Evolutionary conservation across 2,329 filamentous ascomycete species (phyloP), one percentile per base, ranked within the genome.

Genomic region (Hawksworthiomyces lignivorus): DNA sequence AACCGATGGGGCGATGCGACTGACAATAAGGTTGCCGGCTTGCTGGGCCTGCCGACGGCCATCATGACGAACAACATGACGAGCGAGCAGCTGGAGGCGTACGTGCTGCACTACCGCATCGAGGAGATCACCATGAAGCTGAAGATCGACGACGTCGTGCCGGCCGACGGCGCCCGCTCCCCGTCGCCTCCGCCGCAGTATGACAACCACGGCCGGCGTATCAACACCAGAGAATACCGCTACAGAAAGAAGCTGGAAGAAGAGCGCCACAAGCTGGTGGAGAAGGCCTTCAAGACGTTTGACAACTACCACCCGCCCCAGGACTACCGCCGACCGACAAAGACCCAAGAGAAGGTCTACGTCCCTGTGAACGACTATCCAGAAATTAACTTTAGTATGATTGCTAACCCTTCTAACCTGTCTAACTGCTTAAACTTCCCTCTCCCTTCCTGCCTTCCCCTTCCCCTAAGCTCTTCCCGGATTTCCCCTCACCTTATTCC

Each of bases 311-410:
- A 97, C 63, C 92, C 92, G 58, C 92, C 92, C 46, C 87, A 90
- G 75, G 92, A 98, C 65, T 98, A 98, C 67, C 87, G 92, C 65
- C 87, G 92, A 58, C 92, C 92, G 49, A 97, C 90, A 64, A 98
- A 98, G 84, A 98, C 92, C 62, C 92, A 98, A 70, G 92, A 98
- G 77, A 98, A 98, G 77, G 94, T 98, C 84, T 98, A 98, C 65
- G 92, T 98, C 66, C 92, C 92, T 64, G 92, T 98, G 73, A 98
- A 98, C 80, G 92, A 98, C 69, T 98, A 98, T 67, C 92, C 92
- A 76, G 92, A 98, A 69, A 97, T 98, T 82, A 98, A 98, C 84
- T 98, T 98, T 87, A 98, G 92, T 98, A 96, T 90, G 90, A 90
- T 92, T 89, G 83, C 89, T 95, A 95, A 95, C 87, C 88, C 87